Conservation (phyloP, 495 filamentous ascomycete species). For the Durotheca rogersii region DNA sequence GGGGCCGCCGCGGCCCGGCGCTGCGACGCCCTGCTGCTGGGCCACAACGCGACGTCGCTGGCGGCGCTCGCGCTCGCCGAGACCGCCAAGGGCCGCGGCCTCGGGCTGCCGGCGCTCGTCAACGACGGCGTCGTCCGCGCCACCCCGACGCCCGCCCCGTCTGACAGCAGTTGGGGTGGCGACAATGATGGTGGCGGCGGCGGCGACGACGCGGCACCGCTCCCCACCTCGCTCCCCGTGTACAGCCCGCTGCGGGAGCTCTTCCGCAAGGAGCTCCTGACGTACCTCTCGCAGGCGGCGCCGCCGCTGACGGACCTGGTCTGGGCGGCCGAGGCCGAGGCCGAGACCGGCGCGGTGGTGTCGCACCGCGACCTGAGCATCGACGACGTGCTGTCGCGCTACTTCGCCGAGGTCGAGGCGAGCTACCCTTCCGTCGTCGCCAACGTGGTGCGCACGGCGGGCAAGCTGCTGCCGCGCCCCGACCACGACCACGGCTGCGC, state of each 20-base stretch:
- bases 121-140: conserved; percentile 67
- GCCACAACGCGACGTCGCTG: conserved; percentile 81
- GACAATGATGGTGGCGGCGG: neutral
- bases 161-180: neutral
- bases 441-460: conserved; percentile 86
- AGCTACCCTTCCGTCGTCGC: conserved; percentile 90
- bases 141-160: conserved; percentile 50
- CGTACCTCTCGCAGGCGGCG: conserved; percentile 55
- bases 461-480: conserved; percentile 60
- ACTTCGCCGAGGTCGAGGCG: conserved; percentile 82
- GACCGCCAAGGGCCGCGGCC: conserved; percentile 87
- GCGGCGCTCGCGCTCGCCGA: conserved; percentile 83
- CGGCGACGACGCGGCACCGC: neutral
- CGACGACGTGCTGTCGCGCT: conserved; percentile 84
- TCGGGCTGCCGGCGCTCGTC: conserved; percentile 75
- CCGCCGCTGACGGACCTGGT: conserved; percentile 36
- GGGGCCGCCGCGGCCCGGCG: conserved; percentile 56
- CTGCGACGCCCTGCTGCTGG: conserved; percentile 76
- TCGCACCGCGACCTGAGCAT: conserved; percentile 79
- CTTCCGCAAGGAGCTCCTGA: conserved; percentile 72
- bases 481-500: conserved; percentile 3
- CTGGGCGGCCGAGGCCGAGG: neutral
- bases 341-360: conserved; percentile 46
- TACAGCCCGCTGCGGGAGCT: conserved; percentile 79
- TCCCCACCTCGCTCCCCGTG: conserved; percentile 34